These are phyloP conservation scores for Talaromyces sp. DNA, from an alignment of 2,329 filamentous ascomycete species.

Conservation along the genomic window DNA sequence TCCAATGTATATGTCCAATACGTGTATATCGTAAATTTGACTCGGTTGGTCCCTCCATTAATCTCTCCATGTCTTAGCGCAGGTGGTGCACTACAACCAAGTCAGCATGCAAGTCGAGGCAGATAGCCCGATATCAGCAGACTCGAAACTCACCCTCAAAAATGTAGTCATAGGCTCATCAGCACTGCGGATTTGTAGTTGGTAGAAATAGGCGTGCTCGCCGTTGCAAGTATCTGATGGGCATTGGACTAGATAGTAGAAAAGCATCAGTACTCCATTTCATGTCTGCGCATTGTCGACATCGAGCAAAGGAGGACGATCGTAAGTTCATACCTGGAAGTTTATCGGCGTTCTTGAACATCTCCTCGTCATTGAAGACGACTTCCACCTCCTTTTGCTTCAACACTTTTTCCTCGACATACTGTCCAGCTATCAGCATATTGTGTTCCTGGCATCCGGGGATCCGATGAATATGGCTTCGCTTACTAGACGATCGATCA, in stretches of 20 bases:
- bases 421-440: slow-evolving; percentile 39
- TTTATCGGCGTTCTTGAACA: slow-evolving; percentile 91
- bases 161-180: slow-evolving; percentile 99
- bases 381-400: slow-evolving; percentile 84
- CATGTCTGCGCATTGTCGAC: not conserved
- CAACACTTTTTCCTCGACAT: slow-evolving; percentile 78
- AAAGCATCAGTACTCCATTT: not conserved
- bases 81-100: slow-evolving; percentile 44
- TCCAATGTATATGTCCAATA: not conserved
- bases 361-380: slow-evolving; percentile 82
- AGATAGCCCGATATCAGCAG: not conserved
- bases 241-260: slow-evolving; percentile 65
- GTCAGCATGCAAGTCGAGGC: not conserved
- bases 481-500: slow-evolving; percentile 61
- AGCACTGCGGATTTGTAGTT: slow-evolving; percentile 95
- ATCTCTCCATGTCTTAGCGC: slow-evolving; percentile 50
- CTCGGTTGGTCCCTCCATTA: slow-evolving; percentile 35
- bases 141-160: slow-evolving; percentile 64
- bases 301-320: not conserved
- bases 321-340: slow-evolving; percentile 53
- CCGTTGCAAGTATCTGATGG: slow-evolving; percentile 77
- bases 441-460: not conserved
- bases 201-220: slow-evolving; percentile 85
- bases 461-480: not conserved
- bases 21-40: not conserved